Percentiles rank a stretch among this genome's conserved stretches.
Conservation (phyloP, 306 rosid genomes). For the Quercus cerris region DNA sequence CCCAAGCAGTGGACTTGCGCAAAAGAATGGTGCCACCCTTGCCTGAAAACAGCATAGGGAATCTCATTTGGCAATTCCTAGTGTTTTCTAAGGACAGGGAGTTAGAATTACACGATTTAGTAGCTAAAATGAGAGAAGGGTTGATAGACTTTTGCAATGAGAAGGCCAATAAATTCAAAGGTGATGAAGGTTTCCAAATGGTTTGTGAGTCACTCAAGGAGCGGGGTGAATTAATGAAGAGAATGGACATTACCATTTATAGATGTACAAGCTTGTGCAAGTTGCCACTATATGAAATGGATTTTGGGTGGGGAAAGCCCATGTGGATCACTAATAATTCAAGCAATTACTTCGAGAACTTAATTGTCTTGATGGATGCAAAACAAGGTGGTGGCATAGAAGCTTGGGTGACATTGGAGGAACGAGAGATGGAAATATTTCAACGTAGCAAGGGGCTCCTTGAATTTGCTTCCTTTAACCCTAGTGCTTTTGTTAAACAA, state of each 20-base stretch:
- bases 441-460: neutral
- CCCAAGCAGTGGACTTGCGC: neutral
- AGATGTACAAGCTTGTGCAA: constrained; percentile 6
- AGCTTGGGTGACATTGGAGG: constrained; percentile 7
- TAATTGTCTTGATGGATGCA: neutral
- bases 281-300: constrained; percentile 1
- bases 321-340: neutral
- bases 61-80: neutral
- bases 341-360: neutral
- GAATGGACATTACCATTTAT: neutral
- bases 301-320: constrained; percentile 23
- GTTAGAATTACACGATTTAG: neutral
- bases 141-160: neutral
- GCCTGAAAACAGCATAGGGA: neutral
- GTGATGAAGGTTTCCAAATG: neutral
- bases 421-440: neutral
- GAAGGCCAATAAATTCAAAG: constrained; percentile 6
- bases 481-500: neutral
- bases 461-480: neutral
- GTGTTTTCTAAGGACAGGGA: neutral
- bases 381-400: neutral
- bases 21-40: constrained; percentile 1
- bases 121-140: neutral
- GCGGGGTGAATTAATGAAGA: neutral
- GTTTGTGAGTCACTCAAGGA: neutral